phyloP scores from a whole-genome alignment of 257 asterid genomes.

The Coffea canephora region DNA sequence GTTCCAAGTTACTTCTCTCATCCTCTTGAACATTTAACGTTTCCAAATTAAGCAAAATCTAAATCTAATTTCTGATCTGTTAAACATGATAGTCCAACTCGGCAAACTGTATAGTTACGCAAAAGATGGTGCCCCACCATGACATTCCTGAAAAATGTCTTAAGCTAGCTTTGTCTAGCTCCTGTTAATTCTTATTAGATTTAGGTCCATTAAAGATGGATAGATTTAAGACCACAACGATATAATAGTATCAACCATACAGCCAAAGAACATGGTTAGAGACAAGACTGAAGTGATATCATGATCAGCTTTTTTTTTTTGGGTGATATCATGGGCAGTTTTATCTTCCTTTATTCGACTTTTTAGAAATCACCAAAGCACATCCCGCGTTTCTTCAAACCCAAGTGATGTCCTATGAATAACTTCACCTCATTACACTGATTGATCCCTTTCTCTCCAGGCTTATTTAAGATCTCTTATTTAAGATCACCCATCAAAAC shows the following conservation, averaged over 20 bases:
- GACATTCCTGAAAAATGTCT: background rate
- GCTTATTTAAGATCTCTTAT: background rate
- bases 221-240: background rate
- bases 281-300: background rate
- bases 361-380: background rate
- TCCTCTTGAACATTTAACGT: background rate
- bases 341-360: background rate
- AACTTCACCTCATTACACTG: background rate
- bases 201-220: background rate
- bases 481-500: background rate
- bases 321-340: background rate
- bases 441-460: background rate
- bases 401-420: background rate
- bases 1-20: background rate
- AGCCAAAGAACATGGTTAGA: background rate
- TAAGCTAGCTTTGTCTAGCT: constrained; percentile 1
- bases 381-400: background rate
- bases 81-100: too few species aligned
- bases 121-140: background rate
- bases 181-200: background rate
- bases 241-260: background rate
- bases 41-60: background rate
- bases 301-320: background rate
- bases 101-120: too few species aligned
- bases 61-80: background rate